Evolutionary conservation across 2,329 filamentous ascomycete species (phyloP), one percentile per base, ranked within the genome.

Genomic region (Claviceps maximensis): DNA sequence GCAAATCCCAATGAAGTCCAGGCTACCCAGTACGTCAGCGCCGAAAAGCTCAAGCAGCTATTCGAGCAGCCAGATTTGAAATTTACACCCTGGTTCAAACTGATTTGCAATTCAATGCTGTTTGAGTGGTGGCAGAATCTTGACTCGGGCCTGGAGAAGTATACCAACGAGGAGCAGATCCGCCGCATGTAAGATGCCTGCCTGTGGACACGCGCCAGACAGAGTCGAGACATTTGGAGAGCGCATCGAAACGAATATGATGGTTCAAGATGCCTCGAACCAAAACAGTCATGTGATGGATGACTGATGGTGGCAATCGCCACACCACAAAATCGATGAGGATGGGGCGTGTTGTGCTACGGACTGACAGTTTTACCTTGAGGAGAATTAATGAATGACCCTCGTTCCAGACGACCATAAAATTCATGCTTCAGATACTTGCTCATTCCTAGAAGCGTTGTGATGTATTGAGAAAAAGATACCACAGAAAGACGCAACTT

Each of bases 61-160:
- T 96, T 98, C 69, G 74, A 83, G 63, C 85, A 96, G 64, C 81
- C 86, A 3, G 76, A 72, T 51, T 76, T 95, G 61, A 86, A 84
- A 63, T 97, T 97, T 70, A 98, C 93, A 0, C 93, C 93, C 1
- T 98, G 93, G 93, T 98, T 98, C 77, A 95, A 95, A 77, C 83
- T 98, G 60, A 97, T 98, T 65, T 98, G 93, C 78, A 79, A 97
- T 69, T 89, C 88, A 49, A 90, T 97, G 87, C 80, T 98, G 44
- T 98, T 95, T 63, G 86, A 96, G 69, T 98, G 93, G 93, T 98
- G 93, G 93, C 76, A 83, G 65, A 83, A 87, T 70, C 79, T 97
- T 53, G 84, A 93, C 61, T 74, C 79, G 25, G 87, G 86, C 10
- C 75, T 97, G 60, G 86, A 94, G 56, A 85, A 87, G 71, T 95